Percentiles rank a stretch among this genome's conserved stretches.
These are phyloP conservation scores for Fusarium chaquense DNA, from an alignment of 2,329 filamentous ascomycete genomes.

Conservation along the genomic window DNA sequence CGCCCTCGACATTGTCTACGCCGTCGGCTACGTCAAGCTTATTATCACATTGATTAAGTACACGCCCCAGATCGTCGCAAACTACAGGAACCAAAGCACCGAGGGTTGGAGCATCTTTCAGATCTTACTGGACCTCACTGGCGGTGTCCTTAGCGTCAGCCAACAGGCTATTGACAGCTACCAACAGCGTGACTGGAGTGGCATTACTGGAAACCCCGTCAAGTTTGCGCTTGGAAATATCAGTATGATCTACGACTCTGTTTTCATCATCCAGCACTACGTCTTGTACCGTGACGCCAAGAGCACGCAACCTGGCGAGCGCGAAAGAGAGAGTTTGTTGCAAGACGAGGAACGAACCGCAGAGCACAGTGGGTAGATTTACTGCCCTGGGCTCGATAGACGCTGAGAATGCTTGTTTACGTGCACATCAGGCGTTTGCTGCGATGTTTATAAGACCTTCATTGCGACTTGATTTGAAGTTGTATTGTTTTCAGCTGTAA, in stretches of 20 bases:
- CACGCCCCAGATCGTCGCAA: slow-evolving; percentile 84
- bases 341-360: slow-evolving; percentile 47
- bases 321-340: slow-evolving; percentile 48
- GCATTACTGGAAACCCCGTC: slow-evolving; percentile 89
- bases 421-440: background rate
- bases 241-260: slow-evolving; percentile 84
- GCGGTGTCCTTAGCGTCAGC: slow-evolving; percentile 82
- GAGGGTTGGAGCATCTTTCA: slow-evolving; percentile 87
- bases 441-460: background rate
- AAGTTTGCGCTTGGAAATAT: slow-evolving; percentile 90
- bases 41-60: slow-evolving; percentile 92
- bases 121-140: slow-evolving; percentile 85
- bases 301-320: slow-evolving; percentile 16
- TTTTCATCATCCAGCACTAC: slow-evolving; percentile 93
- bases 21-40: slow-evolving; percentile 89
- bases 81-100: slow-evolving; percentile 87
- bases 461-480: slow-evolving; percentile 14
- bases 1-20: slow-evolving; percentile 73
- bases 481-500: slow-evolving; percentile 3
- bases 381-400: background rate
- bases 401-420: background rate
- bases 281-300: slow-evolving; percentile 70
- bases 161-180: slow-evolving; percentile 90
- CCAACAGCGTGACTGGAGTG: slow-evolving; percentile 87
- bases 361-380: slow-evolving; percentile 24